Percentiles rank a stretch among this genome's conserved stretches.
phyloP scores from a whole-genome alignment of 805 yeast species.

The Yarrowia phangngaensis region DNA sequence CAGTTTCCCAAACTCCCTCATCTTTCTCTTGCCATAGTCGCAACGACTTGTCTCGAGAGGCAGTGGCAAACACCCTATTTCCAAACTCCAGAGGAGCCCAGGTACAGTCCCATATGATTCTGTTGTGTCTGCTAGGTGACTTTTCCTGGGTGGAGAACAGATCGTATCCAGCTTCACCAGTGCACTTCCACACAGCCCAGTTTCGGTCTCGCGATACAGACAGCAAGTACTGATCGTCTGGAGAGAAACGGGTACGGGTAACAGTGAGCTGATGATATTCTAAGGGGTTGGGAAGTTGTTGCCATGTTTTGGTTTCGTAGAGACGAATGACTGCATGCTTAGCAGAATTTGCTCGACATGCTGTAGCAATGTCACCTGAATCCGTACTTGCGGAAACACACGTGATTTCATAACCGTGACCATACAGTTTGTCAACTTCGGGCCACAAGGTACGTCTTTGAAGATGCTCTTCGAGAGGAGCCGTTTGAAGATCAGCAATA shows the following conservation, averaged over 20 bases:
- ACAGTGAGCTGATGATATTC: conserved; percentile 79
- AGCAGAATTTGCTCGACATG: conserved; percentile 83
- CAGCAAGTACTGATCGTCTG: conserved; percentile 57
- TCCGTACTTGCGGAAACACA: conserved; percentile 69
- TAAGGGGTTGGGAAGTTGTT: conserved; percentile 55
- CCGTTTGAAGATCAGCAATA: conserved; percentile 43
- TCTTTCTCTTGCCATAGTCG: conserved; percentile 60
- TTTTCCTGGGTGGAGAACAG: conserved; percentile 49
- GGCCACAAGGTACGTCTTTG: conserved; percentile 95
- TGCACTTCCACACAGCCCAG: conserved; percentile 66
- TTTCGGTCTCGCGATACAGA: conserved; percentile 89
- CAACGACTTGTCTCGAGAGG: conserved; percentile 77
- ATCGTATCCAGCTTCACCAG: conserved; percentile 39
- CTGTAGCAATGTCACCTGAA: conserved; percentile 66
- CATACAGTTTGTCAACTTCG: conserved; percentile 88
- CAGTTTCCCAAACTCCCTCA: conserved; percentile 38
- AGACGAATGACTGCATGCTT: conserved; percentile 83
- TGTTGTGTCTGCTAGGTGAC: conserved; percentile 58
- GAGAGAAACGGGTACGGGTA: conserved; percentile 74
- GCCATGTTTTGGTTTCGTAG: conserved; percentile 59
- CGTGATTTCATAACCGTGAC: conserved; percentile 94
- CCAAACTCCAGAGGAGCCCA: conserved; percentile 58
- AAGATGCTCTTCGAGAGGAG: conserved; percentile 86
- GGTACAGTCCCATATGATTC: conserved; percentile 93
- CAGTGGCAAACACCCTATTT: conserved; percentile 60